phyloP scores from a whole-genome alignment of 2,329 filamentous ascomycete species.

The Nothomitra cinnamomea region DNA sequence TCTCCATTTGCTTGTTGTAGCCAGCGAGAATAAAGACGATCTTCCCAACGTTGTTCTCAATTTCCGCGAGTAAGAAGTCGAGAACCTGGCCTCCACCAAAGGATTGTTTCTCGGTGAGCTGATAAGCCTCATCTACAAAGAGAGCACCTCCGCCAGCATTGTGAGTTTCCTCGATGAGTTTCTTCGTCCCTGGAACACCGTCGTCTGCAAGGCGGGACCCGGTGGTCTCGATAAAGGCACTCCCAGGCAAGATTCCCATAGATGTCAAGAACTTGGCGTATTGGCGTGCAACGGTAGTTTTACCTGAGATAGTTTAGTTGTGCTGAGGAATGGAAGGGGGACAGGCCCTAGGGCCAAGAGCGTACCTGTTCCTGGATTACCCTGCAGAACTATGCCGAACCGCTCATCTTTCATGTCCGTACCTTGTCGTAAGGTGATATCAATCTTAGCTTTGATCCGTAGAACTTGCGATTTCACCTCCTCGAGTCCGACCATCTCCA shows the following conservation, averaged over 20 bases:
- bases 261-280: conserved; percentile 49
- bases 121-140: conserved; percentile 70
- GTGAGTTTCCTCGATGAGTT: conserved; percentile 37
- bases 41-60: conserved; percentile 54
- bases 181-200: conserved; percentile 41
- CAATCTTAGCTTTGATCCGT: conserved; percentile 43
- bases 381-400: conserved; percentile 45
- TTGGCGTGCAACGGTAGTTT: conserved; percentile 58
- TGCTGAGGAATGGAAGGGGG: too few species aligned
- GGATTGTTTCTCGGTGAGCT: conserved; percentile 45
- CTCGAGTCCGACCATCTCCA: conserved; percentile 56
- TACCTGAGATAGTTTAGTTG: conserved; percentile 31
- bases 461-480: conserved; percentile 49
- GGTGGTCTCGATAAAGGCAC: conserved; percentile 45
- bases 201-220: conserved; percentile 47
- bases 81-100: conserved; percentile 43
- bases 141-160: conserved; percentile 46
- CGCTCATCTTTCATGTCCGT: conserved; percentile 39
- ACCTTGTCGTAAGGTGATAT: conserved; percentile 40
- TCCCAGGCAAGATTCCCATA: conserved; percentile 44
- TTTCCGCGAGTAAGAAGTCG: conserved; percentile 53
- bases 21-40: conserved; percentile 58
- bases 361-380: conserved; percentile 57
- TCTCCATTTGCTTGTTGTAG: conserved; percentile 59
- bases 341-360: too few species aligned